Base-by-base conservation (phyloP, 306 rosid genomes). In the Vigna angularis region DNA sequence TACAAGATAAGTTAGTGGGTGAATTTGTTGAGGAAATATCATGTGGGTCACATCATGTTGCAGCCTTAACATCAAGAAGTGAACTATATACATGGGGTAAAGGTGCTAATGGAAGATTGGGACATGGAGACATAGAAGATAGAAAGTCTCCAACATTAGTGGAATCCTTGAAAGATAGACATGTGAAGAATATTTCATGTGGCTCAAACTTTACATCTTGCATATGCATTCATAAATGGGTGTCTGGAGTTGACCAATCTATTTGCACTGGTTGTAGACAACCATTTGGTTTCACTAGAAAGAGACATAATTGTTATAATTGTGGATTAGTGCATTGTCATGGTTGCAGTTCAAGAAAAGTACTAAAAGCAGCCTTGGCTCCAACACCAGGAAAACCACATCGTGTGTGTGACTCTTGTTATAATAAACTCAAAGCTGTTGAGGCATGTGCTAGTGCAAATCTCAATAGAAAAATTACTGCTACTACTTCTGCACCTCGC, bases 321-420 rank as follows among this genome's bases (percentile, higher is more conserved):
- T 96, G 99, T 53, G 99, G 99, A 71, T 82, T 96, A 42, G 96
- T 96, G 47, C 98, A 93, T 84, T 96, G 99, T 69, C 98, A 96
- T 86, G 87, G 88, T 68, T 96, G 99, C 78, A 93, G 99, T 66
- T 96, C 99, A 66, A 93, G 83, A 81, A 96, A 91, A 85, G 93
- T 94, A 51, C 17, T 91, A 70, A 87, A 80, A 85, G 99, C 97
- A 38, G 96, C 98, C 57, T 85, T 96, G 85, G 99, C 99, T 81
- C 98, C 98, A 17, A 96, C 94, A 10, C 98, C 99, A 0, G 96
- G 99, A 76, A 96, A 96, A 83, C 99, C 97, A 16, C 97, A 93
- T 71, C 97, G 99, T 2, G 99, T 96, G 38, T 96, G 99, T 14
- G 98, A 96, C 83, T 87, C 99, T 81, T 96, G 99, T 82, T 86